Evolutionary conservation across 768 basidiomycete genomes (phyloP).

Genomic region (Psilocybe cyanescens): DNA sequence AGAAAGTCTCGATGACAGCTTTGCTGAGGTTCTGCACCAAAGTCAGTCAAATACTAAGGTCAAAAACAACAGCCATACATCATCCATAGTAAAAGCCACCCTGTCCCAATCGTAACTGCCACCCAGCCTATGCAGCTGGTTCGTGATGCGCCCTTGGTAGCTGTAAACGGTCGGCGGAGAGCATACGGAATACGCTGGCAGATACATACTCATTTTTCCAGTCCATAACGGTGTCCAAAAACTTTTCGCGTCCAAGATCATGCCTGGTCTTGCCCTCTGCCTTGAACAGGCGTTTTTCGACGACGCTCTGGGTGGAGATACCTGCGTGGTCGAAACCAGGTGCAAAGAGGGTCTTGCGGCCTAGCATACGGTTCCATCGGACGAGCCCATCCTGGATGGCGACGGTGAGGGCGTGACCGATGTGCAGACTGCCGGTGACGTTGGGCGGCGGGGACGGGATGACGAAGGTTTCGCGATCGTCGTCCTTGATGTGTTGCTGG

Average conservation of each 20-base stretch:
- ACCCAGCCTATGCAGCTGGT: constrained; percentile 86
- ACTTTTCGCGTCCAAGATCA: constrained; percentile 92
- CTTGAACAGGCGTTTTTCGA: constrained; percentile 92
- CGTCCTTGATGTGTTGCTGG: constrained; percentile 51
- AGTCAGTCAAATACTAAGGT: not conserved
- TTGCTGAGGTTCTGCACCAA: constrained; percentile 64
- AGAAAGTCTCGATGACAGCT: constrained; percentile 93
- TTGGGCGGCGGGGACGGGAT: constrained; percentile 95
- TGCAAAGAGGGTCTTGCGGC: constrained; percentile 85
- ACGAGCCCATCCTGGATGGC: constrained; percentile 90
- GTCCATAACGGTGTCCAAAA: constrained; percentile 88
- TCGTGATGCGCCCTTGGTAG: constrained; percentile 92
- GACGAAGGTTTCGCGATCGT: constrained; percentile 68
- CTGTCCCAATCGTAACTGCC: constrained; percentile 96
- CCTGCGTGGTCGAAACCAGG: constrained; percentile 99
- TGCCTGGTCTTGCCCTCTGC: constrained; percentile 81
- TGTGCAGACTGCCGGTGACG: constrained; percentile 94
- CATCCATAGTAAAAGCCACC: constrained; percentile 94
- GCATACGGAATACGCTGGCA: too few species aligned
- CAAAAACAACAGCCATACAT: constrained; percentile 46
- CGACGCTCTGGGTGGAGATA: constrained; percentile 97
- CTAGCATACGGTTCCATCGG: constrained; percentile 97
- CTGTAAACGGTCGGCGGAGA: constrained; percentile 37
- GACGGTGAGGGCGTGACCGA: constrained; percentile 91
- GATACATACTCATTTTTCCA: constrained; percentile 93